Percentiles rank a stretch among this genome's conserved stretches.
Conservation (phyloP, 2,329 filamentous ascomycete species). For the Blumeria graminis region DNA sequence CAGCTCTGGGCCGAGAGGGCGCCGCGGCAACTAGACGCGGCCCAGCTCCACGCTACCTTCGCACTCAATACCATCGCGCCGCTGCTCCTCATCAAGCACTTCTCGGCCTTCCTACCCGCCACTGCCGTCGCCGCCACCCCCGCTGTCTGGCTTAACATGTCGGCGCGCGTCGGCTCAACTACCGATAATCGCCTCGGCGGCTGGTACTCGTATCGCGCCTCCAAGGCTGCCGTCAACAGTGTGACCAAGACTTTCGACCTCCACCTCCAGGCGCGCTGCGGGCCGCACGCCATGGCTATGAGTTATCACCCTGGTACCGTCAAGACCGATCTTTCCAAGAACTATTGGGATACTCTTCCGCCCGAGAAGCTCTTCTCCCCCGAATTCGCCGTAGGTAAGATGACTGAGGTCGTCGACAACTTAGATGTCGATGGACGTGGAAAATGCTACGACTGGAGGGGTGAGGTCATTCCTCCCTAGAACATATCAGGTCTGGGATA, state of each 20-base stretch:
- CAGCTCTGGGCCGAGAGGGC: constrained; percentile 51
- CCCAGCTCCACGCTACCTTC: constrained; percentile 40
- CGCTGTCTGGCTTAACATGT: constrained; percentile 50
- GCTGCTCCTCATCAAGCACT: constrained; percentile 54
- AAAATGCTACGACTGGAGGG: constrained; percentile 45
- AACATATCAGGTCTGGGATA: background rate
- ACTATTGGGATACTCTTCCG: constrained; percentile 43
- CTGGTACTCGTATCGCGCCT: constrained; percentile 62
- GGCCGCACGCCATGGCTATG: constrained; percentile 39
- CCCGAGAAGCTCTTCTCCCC: constrained; percentile 39
- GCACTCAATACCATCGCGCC: constrained; percentile 51
- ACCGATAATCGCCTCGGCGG: constrained; percentile 50
- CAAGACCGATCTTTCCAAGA: constrained; percentile 44
- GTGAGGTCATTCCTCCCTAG: constrained; percentile 27
- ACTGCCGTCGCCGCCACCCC: constrained; percentile 18
- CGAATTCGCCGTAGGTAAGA: constrained; percentile 38
- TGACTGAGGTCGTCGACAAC: constrained; percentile 32
- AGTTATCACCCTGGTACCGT: constrained; percentile 64
- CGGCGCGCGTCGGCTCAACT: constrained; percentile 53
- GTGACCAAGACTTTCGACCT: constrained; percentile 49
- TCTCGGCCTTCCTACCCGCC: constrained; percentile 40
- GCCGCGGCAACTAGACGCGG: constrained; percentile 36
- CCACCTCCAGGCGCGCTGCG: constrained; percentile 30
- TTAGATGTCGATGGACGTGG: constrained; percentile 29
- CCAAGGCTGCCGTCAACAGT: constrained; percentile 51